These are phyloP conservation scores for Pythium aquatile DNA, from an alignment of 352 stramenopile genomes.

Conservation along the genomic window DNA sequence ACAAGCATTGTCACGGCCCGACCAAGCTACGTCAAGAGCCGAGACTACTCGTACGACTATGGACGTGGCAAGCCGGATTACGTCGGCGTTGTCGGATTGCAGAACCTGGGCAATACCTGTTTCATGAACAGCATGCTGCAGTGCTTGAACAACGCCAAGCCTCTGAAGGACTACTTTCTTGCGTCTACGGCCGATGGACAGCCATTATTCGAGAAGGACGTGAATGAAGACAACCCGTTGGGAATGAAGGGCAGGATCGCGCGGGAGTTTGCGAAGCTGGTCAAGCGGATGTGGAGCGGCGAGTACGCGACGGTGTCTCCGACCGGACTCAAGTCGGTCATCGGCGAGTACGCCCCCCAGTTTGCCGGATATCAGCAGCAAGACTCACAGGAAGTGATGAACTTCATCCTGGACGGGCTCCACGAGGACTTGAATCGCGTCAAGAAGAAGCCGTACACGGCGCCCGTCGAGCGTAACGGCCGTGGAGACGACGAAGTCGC, in stretches of 20 bases:
- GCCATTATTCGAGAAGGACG: conserved; percentile 74
- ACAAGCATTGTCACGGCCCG: conserved; percentile 16
- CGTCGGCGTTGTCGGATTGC: conserved; percentile 68
- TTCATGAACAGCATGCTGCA: conserved; percentile 83
- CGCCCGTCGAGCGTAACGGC: conserved; percentile 67
- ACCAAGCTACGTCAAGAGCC: conserved; percentile 30
- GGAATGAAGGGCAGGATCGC: conserved; percentile 93
- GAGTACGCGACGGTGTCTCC: conserved; percentile 84
- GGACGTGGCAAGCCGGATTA: conserved; percentile 53
- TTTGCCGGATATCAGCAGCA: conserved; percentile 90
- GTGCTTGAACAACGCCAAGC: conserved; percentile 91
- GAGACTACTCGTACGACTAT: conserved; percentile 41
- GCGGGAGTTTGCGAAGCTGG: conserved; percentile 92
- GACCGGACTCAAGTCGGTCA: conserved; percentile 77
- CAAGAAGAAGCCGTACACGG: conserved; percentile 76
- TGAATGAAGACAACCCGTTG: conserved; percentile 96
- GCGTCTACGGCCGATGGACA: conserved; percentile 48
- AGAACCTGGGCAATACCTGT: conserved; percentile 81
- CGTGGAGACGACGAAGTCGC: conserved; percentile 66
- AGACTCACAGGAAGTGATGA: conserved; percentile 92
- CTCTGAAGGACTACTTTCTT: conserved; percentile 92
- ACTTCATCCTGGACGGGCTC: conserved; percentile 90
- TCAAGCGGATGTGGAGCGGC: conserved; percentile 94
- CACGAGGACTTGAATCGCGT: conserved; percentile 92
- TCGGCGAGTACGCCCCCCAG: conserved; percentile 84